Conservation (phyloP, 225 moss, liverwort and hornwort genomes). For the Bryoerythrophyllum caledonicum region DNA sequence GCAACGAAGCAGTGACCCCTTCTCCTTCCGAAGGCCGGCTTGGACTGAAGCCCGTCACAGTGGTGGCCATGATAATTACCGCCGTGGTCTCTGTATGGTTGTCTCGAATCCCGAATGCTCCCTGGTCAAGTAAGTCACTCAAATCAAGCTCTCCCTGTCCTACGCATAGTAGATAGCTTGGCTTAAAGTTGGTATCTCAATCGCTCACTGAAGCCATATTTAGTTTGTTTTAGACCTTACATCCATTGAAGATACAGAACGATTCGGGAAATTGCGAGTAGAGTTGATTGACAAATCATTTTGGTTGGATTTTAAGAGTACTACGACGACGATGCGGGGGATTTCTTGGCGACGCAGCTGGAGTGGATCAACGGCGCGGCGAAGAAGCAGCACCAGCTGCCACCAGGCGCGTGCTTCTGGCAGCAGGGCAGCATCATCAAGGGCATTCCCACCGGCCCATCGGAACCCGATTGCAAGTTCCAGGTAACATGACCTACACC, state of each 20-base stretch:
- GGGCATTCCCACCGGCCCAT: conserved; percentile 50
- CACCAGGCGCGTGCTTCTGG: conserved; percentile 58
- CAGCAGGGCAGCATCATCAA: conserved; percentile 61
- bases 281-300: neutral
- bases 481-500: conserved; percentile 23
- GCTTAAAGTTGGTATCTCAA: too few relatives aligned
- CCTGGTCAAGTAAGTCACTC: conserved; percentile 42
- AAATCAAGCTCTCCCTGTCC: too few relatives aligned
- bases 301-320: conserved; percentile 27
- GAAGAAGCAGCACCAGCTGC: conserved; percentile 39
- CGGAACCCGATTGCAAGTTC: conserved; percentile 48
- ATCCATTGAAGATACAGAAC: too few relatives aligned
- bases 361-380: conserved; percentile 35
- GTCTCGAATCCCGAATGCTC: conserved; percentile 29
- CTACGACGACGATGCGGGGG: conserved; percentile 16
- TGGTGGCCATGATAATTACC: conserved; percentile 26
- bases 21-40: conserved; percentile 12
- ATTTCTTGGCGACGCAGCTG: conserved; percentile 41
- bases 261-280: too few relatives aligned
- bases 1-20: neutral
- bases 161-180: too few relatives aligned
- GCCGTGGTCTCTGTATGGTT: conserved; percentile 42
- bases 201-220: too few relatives aligned
- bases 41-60: conserved; percentile 21
- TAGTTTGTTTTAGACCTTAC: too few relatives aligned